phyloP scores from a whole-genome alignment of 169 alveolate genomes.

The Sarcocystis neurona region DNA sequence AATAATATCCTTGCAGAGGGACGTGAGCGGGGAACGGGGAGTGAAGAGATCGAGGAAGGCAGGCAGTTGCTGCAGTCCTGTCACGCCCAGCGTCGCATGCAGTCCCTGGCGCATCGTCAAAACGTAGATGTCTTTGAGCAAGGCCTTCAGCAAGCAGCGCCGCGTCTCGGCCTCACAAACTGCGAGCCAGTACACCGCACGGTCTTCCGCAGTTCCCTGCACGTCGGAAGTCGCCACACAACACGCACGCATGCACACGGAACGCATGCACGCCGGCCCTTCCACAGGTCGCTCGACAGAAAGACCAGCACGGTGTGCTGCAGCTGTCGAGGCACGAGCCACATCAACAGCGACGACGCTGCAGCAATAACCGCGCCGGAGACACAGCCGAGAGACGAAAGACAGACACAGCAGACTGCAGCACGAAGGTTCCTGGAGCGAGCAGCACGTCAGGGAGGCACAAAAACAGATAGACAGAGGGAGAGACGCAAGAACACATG shows the following conservation, averaged over 20 bases:
- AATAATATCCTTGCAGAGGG: constrained; percentile 42
- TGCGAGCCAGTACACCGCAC: constrained; percentile 47
- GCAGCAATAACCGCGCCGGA: neutral
- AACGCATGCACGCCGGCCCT: too few species aligned
- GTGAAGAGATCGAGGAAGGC: constrained; percentile 39
- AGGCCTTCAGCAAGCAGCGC: constrained; percentile 50
- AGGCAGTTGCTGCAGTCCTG: constrained; percentile 8
- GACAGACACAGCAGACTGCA: neutral
- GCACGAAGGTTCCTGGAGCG: too few species aligned
- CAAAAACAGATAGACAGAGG: neutral
- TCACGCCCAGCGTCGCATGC: constrained; percentile 5
- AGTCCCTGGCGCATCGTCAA: constrained; percentile 41
- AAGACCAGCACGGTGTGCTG: neutral
- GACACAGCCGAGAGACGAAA: too few species aligned
- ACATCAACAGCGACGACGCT: neutral
- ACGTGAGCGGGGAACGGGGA: constrained; percentile 33
- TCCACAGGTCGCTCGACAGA: too few species aligned
- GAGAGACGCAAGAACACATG: neutral
- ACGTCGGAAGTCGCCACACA: neutral
- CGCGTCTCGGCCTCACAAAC: constrained; percentile 57
- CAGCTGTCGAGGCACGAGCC: neutral
- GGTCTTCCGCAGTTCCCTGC: constrained; percentile 51
- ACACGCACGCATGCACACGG: constrained; percentile 15
- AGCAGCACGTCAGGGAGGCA: neutral
- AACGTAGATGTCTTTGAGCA: constrained; percentile 40